Base-by-base conservation (phyloP, 2,329 filamentous ascomycete genomes). In the Pseudocercospora fuligena region DNA sequence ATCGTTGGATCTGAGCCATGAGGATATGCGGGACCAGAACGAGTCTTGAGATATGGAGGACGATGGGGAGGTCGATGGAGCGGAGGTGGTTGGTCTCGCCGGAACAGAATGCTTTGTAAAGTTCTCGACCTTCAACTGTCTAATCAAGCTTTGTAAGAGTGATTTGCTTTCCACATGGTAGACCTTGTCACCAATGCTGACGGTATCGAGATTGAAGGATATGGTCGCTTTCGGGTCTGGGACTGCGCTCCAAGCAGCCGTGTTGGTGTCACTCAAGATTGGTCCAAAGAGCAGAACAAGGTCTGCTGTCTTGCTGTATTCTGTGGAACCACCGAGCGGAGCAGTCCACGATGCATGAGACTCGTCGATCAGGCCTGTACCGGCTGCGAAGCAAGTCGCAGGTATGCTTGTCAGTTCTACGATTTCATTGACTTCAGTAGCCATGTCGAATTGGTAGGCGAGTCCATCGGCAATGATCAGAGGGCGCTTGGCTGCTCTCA, bases 381-480 rank as follows among this genome's bases (percentile, higher is more conserved):
- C 83, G 27, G 84, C 84, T 0, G 78, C 77, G 0, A 82, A 82
- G 2, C 80, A 82, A 73, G 80, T 84, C 0, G 82, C 85, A 0
- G 84, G 84, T 77, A 83, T 84, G 1, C 76, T 74, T 0, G 83
- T 85, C 1, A 73, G 51, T 31, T 79, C 74, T 5, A 84, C 79
- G n/a, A 87, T 72, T n/a, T 78, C 70, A 63, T 85, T 78, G 1
- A 84, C 74, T n/a, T 82, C 77, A 0, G 81, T 74, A 0, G 79
- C 68, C 29, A 84, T 80, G 19, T 78, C 78, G 40, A 81, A 75
- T 0, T 79, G 72, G 43, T 80, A 74, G n/a, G 79, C 81, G 64
- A 84, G 80, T 1, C 84, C 84, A 67, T 87, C 86, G 0, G 85
- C 82, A 2, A 86, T 69, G 61, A 88, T 84, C 46, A 84, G 67